Conservation (phyloP, 2,329 filamentous ascomycete species). For the Neonectria magnoliae region DNA sequence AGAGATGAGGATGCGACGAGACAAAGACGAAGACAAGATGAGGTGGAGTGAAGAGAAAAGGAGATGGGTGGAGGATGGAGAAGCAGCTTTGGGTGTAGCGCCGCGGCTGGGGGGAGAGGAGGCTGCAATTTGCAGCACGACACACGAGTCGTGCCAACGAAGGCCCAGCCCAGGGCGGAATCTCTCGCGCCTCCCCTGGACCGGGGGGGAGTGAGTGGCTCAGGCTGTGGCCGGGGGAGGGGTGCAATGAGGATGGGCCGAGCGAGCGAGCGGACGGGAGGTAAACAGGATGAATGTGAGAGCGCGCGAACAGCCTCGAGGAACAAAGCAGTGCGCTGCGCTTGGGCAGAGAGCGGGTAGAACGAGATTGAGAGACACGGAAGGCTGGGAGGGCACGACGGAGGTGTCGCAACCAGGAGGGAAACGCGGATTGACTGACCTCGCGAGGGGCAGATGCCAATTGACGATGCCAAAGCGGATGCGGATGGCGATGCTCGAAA, state of each 20-base stretch:
- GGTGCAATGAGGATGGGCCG: conserved; percentile 28
- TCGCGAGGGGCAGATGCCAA: conserved; percentile 2
- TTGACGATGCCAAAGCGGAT: not conserved
- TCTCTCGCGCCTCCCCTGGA: conserved; percentile 45
- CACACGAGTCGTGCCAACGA: conserved; percentile 46
- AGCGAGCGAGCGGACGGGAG: conserved; percentile 4
- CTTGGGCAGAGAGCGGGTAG: not conserved
- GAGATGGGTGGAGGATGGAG: conserved; percentile 43
- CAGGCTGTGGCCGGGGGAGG: conserved; percentile 31
- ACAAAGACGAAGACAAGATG: conserved; percentile 38
- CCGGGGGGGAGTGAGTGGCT: conserved; percentile 39
- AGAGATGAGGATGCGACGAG: conserved; percentile 35
- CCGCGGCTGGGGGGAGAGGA: conserved; percentile 40
- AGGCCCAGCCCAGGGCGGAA: conserved; percentile 44
- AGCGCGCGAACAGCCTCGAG: not conserved
- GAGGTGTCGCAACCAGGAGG: not conserved
- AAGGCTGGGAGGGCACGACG: not conserved
- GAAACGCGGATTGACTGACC: conserved; percentile 17
- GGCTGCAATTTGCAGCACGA: conserved; percentile 46
- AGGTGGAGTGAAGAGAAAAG: conserved; percentile 44
- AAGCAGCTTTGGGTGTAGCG: conserved; percentile 44
- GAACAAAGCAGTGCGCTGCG: not conserved
- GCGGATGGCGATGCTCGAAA: conserved; percentile 1
- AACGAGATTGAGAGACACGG: not conserved
- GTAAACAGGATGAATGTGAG: conserved; percentile 5